Conservation (phyloP, 2,329 filamentous ascomycete genomes). For the Neonectria coccinea region DNA sequence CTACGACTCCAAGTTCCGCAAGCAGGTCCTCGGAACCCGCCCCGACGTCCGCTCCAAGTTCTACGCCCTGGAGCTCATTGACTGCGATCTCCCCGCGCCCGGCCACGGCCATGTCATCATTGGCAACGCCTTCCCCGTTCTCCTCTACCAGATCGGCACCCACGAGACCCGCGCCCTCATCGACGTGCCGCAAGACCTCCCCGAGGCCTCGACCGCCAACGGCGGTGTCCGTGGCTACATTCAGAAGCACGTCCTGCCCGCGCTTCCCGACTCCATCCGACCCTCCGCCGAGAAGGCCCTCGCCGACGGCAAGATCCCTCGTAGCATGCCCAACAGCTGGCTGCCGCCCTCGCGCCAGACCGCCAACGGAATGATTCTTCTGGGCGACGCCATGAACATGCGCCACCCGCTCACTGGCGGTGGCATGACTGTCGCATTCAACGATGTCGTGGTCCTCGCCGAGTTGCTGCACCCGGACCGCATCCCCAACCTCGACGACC, state of each 20-base stretch:
- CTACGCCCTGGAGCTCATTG: conserved; percentile 92
- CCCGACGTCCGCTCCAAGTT: conserved; percentile 97
- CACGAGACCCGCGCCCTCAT: conserved; percentile 92
- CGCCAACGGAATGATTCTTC: conserved; percentile 75
- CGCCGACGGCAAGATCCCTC: conserved; percentile 79
- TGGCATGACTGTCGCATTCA: conserved; percentile 97
- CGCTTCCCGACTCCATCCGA: conserved; percentile 77
- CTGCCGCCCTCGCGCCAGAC: conserved; percentile 78
- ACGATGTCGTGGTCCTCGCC: conserved; percentile 85
- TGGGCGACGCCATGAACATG: conserved; percentile 99
- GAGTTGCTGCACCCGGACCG: conserved; percentile 76
- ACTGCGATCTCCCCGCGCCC: conserved; percentile 80
- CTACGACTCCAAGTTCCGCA: conserved; percentile 92
- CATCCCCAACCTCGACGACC: conserved; percentile 78
- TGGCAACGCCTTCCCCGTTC: conserved; percentile 78
- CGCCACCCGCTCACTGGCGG: conserved; percentile 97
- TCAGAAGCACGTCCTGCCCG: conserved; percentile 80
- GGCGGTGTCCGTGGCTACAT: conserved; percentile 91
- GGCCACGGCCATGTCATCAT: conserved; percentile 91
- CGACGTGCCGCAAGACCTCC: conserved; percentile 83
- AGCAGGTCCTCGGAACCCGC: conserved; percentile 76
- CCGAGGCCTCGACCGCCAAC: conserved; percentile 76
- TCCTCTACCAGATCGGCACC: conserved; percentile 96
- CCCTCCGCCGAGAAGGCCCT: conserved; percentile 82
- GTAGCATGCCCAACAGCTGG: conserved; percentile 95